Percentiles rank a stretch among this genome's conserved stretches.
Evolutionary conservation across 805 yeast species (phyloP).

Genomic region (Kodamaea sagamina): DNA sequence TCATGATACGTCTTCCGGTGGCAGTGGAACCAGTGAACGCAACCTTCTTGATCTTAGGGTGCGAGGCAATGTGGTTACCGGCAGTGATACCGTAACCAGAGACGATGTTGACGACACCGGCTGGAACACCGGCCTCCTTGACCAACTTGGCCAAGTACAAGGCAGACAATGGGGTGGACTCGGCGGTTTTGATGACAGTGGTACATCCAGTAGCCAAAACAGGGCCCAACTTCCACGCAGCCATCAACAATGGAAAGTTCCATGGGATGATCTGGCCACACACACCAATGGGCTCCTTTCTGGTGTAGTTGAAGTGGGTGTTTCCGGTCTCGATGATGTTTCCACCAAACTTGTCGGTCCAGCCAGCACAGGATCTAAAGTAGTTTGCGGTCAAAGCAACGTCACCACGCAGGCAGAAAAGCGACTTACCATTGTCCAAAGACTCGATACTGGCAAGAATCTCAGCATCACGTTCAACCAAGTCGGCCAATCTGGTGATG

Average conservation of each 20-base stretch:
- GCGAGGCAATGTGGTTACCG: slow-evolving; percentile 77
- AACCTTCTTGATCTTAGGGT: slow-evolving; percentile 81
- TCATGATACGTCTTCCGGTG: slow-evolving; percentile 82
- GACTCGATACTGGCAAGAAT: slow-evolving; percentile 79
- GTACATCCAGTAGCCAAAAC: slow-evolving; percentile 91
- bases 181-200: slow-evolving; percentile 86
- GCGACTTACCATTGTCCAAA: slow-evolving; percentile 86
- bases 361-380: slow-evolving; percentile 85
- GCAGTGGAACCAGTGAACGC: slow-evolving; percentile 96
- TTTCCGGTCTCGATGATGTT: slow-evolving; percentile 72
- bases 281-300: slow-evolving; percentile 90
- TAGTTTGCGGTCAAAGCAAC: slow-evolving; percentile 67
- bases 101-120: slow-evolving; percentile 85
- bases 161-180: slow-evolving; percentile 88
- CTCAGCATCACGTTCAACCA: slow-evolving; percentile 71
- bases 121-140: slow-evolving; percentile 85
- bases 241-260: slow-evolving; percentile 95
- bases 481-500: slow-evolving; percentile 72
- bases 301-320: slow-evolving; percentile 73
- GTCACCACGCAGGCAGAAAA: slow-evolving; percentile 70
- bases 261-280: slow-evolving; percentile 96
- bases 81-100: slow-evolving; percentile 86
- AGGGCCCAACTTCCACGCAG: slow-evolving; percentile 94
- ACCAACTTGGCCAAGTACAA: slow-evolving; percentile 68
- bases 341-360: slow-evolving; percentile 86